These are phyloP conservation scores for Pichia paraexigua DNA, from an alignment of 805 yeast genomes.

Conservation along the genomic window DNA sequence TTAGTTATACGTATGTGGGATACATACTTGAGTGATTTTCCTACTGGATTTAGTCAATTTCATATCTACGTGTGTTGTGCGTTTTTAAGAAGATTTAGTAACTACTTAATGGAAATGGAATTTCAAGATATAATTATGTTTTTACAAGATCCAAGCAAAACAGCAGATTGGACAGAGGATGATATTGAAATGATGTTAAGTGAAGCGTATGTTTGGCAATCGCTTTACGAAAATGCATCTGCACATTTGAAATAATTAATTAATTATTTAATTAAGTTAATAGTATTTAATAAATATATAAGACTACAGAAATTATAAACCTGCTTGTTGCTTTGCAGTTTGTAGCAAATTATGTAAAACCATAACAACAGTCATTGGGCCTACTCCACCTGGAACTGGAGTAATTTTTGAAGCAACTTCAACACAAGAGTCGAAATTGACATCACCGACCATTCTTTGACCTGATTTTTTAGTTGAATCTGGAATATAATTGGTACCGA, in stretches of 20 bases:
- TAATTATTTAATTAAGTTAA: not conserved
- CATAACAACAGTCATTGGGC: slow-evolving; percentile 99
- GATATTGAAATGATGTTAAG: slow-evolving; percentile 88
- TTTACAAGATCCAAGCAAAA: slow-evolving; percentile 77
- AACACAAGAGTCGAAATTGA: slow-evolving; percentile 65
- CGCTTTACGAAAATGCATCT: slow-evolving; percentile 78
- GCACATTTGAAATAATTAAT: slow-evolving; percentile 58
- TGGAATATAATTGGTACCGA: slow-evolving; percentile 84
- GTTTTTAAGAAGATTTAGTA: slow-evolving; percentile 81
- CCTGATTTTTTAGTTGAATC: slow-evolving; percentile 74
- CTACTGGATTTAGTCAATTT: slow-evolving; percentile 79
- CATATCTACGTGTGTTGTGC: slow-evolving; percentile 98
- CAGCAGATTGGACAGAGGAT: slow-evolving; percentile 74
- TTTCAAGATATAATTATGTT: slow-evolving; percentile 92
- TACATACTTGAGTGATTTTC: slow-evolving; percentile 72
- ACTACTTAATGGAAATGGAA: slow-evolving; percentile 71
- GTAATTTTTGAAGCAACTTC: slow-evolving; percentile 64
- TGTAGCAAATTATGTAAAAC: slow-evolving; percentile 72
- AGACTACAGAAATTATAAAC: slow-evolving; percentile 6
- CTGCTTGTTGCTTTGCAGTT: slow-evolving; percentile 46
- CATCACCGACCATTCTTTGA: slow-evolving; percentile 87
- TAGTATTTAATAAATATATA: not conserved
- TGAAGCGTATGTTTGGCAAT: slow-evolving; percentile 96
- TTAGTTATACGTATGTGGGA: slow-evolving; percentile 96
- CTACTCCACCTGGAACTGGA: slow-evolving; percentile 99